Evolutionary conservation across 163 green algal species (phyloP), one percentile per base, ranked within the genome.

Genomic region (Volvox carteri): DNA sequence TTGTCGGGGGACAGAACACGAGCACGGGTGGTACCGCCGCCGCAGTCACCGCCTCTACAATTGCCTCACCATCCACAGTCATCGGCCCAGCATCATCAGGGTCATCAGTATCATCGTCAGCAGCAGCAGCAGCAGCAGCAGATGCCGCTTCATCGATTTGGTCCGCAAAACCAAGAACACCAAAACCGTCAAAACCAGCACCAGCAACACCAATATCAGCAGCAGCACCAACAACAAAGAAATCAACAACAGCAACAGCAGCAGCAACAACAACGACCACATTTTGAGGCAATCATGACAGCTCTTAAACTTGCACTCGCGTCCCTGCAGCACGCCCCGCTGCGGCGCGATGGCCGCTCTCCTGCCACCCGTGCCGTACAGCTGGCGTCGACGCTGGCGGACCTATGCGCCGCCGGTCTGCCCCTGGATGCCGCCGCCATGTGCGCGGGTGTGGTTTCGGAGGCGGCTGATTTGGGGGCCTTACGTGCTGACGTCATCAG

Each of bases 281-380:
- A 89, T 30, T 89, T 89, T 23, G 84, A 89, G 75, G 67, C 94
- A 4, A 95, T 97, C 52, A 90, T 97, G 21, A 89, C 86, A 4
- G 94, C 95, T 0, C 89, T 97, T 30, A 97, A 97, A 86, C 86
- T 97, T 12, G 88, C 86, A 11, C 79, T 97, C 3, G 87, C 94
- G 0, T 79, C 73, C 52, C 60, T 86, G 58, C 68, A 87, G 39
- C 9, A 21, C 37, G 35, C 62, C 4, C 81, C 89, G 19, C 68
- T 44, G 16, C 41, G 73, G 0, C 39, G 19, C 30, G 90, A 95
- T 60, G 90, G 84, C 21, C 84, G 80, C 4, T 41, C 73, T 12
- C 72, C 87, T 2, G 74, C 84, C 8, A 72, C 81, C 30, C 87
- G 91, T 18, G 92, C 91, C 7, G 81, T 97, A 54, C 88, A 89